phyloP scores from a whole-genome alignment of 2,329 filamentous ascomycete species.

The Exophiala oligosperma region DNA sequence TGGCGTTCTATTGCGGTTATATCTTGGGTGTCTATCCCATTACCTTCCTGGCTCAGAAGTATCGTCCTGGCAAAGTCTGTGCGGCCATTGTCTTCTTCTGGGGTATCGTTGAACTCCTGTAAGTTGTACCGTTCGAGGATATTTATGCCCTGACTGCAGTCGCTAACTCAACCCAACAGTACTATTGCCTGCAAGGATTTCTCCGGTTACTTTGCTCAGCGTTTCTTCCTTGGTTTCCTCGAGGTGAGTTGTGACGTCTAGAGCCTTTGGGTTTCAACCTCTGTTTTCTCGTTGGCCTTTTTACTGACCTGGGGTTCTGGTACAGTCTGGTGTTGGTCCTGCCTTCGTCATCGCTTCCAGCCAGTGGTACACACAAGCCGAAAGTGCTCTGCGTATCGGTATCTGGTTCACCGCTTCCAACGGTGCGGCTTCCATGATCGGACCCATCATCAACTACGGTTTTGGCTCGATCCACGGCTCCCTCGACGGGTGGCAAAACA shows the following conservation, averaged over 20 bases:
- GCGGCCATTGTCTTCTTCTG: constrained; percentile 65
- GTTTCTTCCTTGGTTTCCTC: constrained; percentile 63
- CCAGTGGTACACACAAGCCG: too few species aligned
- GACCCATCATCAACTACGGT: constrained; percentile 6
- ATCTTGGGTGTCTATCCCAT: constrained; percentile 71
- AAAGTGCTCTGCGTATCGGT: too few species aligned
- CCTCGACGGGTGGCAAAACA: constrained; percentile 40
- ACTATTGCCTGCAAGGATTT: constrained; percentile 66
- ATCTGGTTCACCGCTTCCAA: background rate
- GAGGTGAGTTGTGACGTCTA: constrained; percentile 64
- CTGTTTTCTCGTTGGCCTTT: too few species aligned
- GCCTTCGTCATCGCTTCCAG: background rate
- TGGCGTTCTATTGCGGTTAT: constrained; percentile 70
- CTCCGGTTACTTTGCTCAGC: constrained; percentile 64
- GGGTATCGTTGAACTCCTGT: constrained; percentile 51
- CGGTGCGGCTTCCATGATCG: background rate
- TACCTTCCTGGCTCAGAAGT: constrained; percentile 68
- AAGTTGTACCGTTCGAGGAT: background rate
- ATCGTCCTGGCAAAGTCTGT: constrained; percentile 62
- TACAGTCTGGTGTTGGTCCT: constrained; percentile 60
- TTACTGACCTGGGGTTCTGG: constrained; percentile 18
- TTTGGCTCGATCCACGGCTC: constrained; percentile 1
- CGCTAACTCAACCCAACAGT: constrained; percentile 54
- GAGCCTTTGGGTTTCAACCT: too few species aligned
- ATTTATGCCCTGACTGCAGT: too few species aligned